phyloP scores from a whole-genome alignment of 768 basidiomycete species.

The Tulasnella sp. region DNA sequence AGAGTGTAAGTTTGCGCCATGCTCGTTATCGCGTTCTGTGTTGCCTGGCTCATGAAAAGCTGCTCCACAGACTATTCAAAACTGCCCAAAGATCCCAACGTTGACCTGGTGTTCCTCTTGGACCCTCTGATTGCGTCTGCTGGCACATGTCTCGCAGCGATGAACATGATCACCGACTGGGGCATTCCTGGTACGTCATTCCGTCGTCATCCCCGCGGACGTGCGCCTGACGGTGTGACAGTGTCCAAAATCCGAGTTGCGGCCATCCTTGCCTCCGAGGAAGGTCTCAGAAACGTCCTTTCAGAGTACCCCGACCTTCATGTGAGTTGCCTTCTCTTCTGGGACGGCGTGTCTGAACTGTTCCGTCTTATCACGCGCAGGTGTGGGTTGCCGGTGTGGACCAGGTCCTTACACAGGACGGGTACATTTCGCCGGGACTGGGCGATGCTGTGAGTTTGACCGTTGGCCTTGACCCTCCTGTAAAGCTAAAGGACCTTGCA shows the following conservation, averaged over 20 bases:
- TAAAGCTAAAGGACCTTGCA: conserved; percentile 23
- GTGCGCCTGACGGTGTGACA: conserved; percentile 21
- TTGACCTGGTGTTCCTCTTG: conserved; percentile 76
- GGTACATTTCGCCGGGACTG: conserved; percentile 78
- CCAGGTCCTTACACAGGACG: conserved; percentile 51
- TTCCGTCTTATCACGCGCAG: conserved; percentile 30
- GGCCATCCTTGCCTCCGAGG: conserved; percentile 63
- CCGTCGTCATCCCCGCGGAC: not conserved
- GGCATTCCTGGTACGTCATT: conserved; percentile 48
- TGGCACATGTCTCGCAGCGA: conserved; percentile 77
- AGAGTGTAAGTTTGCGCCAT: conserved; percentile 47
- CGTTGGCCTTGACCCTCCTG: not conserved
- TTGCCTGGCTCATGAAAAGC: not conserved
- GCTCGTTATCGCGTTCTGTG: conserved; percentile 3
- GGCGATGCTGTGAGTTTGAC: conserved; percentile 60
- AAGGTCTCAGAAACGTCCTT: conserved; percentile 58
- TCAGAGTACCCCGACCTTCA: conserved; percentile 65
- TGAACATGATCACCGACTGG: conserved; percentile 78
- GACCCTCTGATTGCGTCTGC: conserved; percentile 94
- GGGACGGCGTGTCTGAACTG: not conserved
- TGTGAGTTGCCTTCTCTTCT: conserved; percentile 31
- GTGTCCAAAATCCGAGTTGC: conserved; percentile 69
- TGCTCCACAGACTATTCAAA: conserved; percentile 70
- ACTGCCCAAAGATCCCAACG: conserved; percentile 57
- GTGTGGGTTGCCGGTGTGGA: conserved; percentile 84